Evolutionary conservation across 2,329 filamentous ascomycete genomes (phyloP).

Genomic region (Zymoseptoria tritici): DNA sequence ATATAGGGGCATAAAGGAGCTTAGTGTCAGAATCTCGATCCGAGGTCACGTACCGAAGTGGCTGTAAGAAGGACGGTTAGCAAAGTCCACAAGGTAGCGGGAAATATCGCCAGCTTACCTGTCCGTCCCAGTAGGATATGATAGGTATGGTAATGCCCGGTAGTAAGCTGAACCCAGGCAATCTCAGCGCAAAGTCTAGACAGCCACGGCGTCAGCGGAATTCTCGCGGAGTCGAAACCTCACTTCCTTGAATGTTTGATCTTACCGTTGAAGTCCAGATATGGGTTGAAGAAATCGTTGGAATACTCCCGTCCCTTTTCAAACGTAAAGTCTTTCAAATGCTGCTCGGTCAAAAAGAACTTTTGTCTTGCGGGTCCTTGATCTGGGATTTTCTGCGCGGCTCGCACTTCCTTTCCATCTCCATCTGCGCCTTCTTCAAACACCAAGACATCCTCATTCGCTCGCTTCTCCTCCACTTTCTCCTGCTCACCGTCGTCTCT

Average conservation of each 20-base stretch:
- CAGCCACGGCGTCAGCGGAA: not conserved
- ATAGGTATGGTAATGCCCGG: constrained; percentile 65
- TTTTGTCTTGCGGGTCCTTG: constrained; percentile 47
- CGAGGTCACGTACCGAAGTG: not conserved
- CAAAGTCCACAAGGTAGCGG: not conserved
- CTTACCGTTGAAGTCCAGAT: constrained; percentile 72
- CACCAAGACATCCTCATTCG: constrained; percentile 53
- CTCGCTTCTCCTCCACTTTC: constrained; percentile 23
- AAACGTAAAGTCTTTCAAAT: constrained; percentile 53
- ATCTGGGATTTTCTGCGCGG: constrained; percentile 34
- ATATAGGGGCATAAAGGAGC: constrained; percentile 22
- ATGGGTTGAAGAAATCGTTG: constrained; percentile 81
- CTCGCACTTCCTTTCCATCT: constrained; percentile 36
- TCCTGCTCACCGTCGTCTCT: constrained; percentile 32
- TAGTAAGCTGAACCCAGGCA: too few relatives aligned
- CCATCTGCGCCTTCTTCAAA: constrained; percentile 47
- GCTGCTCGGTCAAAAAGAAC: constrained; percentile 50
- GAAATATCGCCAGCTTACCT: constrained; percentile 59
- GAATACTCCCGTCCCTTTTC: constrained; percentile 55
- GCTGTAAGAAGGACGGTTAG: not conserved
- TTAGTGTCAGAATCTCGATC: constrained; percentile 4
- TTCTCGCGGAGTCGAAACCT: not conserved
- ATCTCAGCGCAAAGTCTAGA: constrained; percentile 54
- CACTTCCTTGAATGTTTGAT: not conserved
- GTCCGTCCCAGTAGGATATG: constrained; percentile 73